phyloP scores from a whole-genome alignment of 1,284 basidiomycete genomes.

The Apiotrichum brassicae region DNA sequence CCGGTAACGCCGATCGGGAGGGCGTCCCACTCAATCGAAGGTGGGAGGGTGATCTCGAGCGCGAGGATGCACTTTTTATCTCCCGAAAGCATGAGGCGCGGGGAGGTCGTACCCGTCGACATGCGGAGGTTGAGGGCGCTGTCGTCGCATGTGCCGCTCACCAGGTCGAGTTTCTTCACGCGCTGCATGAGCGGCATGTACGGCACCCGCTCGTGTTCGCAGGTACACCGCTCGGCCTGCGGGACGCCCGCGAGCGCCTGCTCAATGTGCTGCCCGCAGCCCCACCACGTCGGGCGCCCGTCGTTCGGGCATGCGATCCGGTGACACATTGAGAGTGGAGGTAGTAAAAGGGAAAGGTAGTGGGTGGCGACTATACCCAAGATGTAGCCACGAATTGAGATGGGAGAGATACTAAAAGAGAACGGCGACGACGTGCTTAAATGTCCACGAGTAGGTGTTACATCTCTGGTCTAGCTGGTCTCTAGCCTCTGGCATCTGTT shows the following conservation, averaged over 20 bases:
- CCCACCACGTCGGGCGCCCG: conserved; percentile 1
- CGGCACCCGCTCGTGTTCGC: conserved; percentile 36
- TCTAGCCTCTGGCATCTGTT: too few species aligned
- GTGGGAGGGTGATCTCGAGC: not conserved
- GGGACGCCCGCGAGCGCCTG: conserved; percentile 35
- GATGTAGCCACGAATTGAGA: too few species aligned
- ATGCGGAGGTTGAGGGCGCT: not conserved
- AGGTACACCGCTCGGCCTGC: conserved; percentile 32
- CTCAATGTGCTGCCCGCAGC: conserved; percentile 1
- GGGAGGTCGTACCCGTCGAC: not conserved
- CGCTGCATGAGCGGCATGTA: conserved; percentile 36
- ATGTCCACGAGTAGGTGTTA: too few species aligned
- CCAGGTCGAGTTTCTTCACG: conserved; percentile 11
- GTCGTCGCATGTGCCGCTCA: not conserved
- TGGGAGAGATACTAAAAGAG: too few species aligned
- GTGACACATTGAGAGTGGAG: not conserved
- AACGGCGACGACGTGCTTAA: too few species aligned
- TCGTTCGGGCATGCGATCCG: conserved; percentile 1
- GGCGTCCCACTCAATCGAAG: not conserved
- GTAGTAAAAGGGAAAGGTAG: not conserved
- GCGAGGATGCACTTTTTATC: not conserved
- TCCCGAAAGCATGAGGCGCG: not conserved
- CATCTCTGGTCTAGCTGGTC: too few species aligned
- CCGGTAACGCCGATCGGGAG: not conserved
- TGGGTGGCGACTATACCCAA: too few species aligned